These are phyloP conservation scores for Hysterium pulicare DNA, from an alignment of 2,329 filamentous ascomycete species.

Conservation along the genomic window DNA sequence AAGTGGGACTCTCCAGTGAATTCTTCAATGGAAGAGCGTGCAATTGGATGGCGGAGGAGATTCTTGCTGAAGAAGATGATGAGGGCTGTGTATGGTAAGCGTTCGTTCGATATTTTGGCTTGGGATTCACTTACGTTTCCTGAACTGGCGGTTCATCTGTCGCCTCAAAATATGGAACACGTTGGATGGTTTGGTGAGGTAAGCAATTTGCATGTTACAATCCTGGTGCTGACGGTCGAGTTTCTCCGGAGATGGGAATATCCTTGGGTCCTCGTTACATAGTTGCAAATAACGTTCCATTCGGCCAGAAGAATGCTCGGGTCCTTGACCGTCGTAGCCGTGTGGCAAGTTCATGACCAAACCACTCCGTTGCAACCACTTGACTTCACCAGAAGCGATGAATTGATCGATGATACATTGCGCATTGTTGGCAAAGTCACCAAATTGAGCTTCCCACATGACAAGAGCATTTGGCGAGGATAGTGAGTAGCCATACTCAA, in stretches of 20 bases:
- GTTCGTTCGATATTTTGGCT: slow-evolving; percentile 18
- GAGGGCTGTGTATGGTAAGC: slow-evolving; percentile 58
- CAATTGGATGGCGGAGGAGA: slow-evolving; percentile 87
- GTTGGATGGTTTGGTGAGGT: slow-evolving; percentile 95
- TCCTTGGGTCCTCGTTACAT: slow-evolving; percentile 92
- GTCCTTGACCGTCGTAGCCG: slow-evolving; percentile 96
- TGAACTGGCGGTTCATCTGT: slow-evolving; percentile 99
- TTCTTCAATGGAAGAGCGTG: slow-evolving; percentile 84
- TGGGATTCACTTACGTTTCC: slow-evolving; percentile 73
- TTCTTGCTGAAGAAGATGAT: slow-evolving; percentile 99
- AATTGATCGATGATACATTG: slow-evolving; percentile 99
- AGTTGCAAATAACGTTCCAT: slow-evolving; percentile 97
- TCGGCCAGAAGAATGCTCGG: slow-evolving; percentile 95
- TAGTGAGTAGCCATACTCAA: slow-evolving; percentile 97
- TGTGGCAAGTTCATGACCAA: slow-evolving; percentile 95
- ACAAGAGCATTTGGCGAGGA: slow-evolving; percentile 95
- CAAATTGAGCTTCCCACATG: slow-evolving; percentile 99
- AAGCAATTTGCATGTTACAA: slow-evolving; percentile 98
- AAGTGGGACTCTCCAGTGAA: slow-evolving; percentile 91
- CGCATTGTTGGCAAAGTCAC: slow-evolving; percentile 99
- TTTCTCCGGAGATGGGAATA: slow-evolving; percentile 85
- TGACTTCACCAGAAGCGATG: slow-evolving; percentile 93
- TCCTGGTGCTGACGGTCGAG: slow-evolving; percentile 97
- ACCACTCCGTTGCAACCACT: slow-evolving; percentile 98
- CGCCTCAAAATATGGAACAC: slow-evolving; percentile 93